These are phyloP conservation scores for Debaryomyces fabryi DNA, from an alignment of 1,139 yeast species.

Conservation along the genomic window DNA sequence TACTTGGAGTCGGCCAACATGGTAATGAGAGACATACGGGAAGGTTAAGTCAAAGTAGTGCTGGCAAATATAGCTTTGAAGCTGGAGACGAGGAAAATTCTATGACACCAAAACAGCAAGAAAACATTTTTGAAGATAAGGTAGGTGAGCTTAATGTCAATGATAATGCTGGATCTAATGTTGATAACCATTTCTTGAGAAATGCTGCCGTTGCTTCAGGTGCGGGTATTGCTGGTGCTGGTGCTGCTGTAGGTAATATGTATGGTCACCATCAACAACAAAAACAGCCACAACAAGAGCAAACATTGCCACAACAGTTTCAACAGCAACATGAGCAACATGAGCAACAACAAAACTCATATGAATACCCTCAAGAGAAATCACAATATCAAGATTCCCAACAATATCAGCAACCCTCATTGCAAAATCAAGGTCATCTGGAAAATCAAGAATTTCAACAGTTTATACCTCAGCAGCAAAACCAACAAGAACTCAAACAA, in stretches of 20 bases:
- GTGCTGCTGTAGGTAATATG: conserved; percentile 10
- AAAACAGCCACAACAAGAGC: conserved; percentile 15
- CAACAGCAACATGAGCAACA: neutral
- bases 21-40: neutral
- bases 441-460: neutral
- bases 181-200: neutral
- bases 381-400: conserved; percentile 11
- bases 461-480: neutral
- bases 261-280: neutral
- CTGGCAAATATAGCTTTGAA: conserved; percentile 45
- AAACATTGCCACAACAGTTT: conserved; percentile 9
- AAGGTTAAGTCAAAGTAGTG: conserved; percentile 24
- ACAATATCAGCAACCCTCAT: conserved; percentile 1
- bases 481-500: neutral
- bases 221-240: conserved; percentile 10
- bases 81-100: conserved; percentile 44
- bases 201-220: conserved; percentile 4
- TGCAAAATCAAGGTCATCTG: neutral
- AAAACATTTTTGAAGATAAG: conserved; percentile 17
- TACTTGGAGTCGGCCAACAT: neutral
- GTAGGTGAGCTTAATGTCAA: conserved; percentile 23
- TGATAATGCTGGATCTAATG: neutral
- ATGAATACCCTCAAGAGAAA: conserved; percentile 8
- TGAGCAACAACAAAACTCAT: conserved; percentile 14
- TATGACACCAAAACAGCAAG: conserved; percentile 29